phyloP scores from a whole-genome alignment of 139 green algal species.

The Auxenochlorella pyrenoidosa region DNA sequence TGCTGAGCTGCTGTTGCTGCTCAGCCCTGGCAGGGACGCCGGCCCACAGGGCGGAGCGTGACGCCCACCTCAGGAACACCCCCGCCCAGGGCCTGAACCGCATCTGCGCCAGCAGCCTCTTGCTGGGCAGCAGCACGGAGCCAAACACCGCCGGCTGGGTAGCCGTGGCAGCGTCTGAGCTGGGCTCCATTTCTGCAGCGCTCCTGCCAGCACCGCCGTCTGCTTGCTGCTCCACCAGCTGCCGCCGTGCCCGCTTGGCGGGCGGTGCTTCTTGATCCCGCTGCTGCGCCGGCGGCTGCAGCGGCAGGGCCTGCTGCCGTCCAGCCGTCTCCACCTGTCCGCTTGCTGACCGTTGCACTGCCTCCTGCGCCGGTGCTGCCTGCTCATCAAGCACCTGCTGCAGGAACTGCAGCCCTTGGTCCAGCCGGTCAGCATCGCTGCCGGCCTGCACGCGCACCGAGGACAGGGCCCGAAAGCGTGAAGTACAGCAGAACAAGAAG shows the following conservation, averaged over 20 bases:
- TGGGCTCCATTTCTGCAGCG: background rate
- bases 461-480: too few relatives aligned
- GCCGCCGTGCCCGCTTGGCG: background rate
- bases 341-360: background rate
- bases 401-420: slow-evolving; percentile 31
- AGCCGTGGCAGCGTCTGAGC: background rate
- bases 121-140: slow-evolving; percentile 58
- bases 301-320: background rate
- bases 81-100: slow-evolving; percentile 63
- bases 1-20: background rate
- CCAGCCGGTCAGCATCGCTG: slow-evolving; percentile 50
- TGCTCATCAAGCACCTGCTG: background rate
- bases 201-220: background rate
- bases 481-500: too few relatives aligned
- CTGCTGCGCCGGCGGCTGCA: background rate
- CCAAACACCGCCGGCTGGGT: slow-evolving; percentile 33
- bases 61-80: slow-evolving; percentile 51
- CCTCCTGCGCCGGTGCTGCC: background rate
- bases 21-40: background rate
- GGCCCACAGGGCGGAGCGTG: background rate
- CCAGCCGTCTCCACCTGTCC: background rate
- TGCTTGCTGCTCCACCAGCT: background rate
- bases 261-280: background rate
- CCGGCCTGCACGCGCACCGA: background rate
- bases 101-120: slow-evolving; percentile 66